These are phyloP conservation scores for Neocucurbitaria cava DNA, from an alignment of 2,329 filamentous ascomycete species.

Conservation along the genomic window DNA sequence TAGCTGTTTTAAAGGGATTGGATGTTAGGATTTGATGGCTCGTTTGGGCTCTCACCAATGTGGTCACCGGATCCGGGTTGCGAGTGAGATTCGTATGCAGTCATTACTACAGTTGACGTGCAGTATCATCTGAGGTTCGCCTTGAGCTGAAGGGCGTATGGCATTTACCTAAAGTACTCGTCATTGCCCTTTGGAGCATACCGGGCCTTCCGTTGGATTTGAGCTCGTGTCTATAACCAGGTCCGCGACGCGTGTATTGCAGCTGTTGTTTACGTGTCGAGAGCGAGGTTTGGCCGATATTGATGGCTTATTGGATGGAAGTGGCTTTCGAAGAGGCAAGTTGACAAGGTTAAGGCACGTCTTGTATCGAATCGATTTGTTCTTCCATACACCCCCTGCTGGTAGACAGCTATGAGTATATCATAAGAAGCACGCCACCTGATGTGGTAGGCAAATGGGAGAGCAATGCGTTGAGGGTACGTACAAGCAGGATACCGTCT, in stretches of 20 bases:
- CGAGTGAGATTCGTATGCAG: neutral
- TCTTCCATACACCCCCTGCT: neutral
- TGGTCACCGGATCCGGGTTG: neutral
- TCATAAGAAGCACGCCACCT: neutral
- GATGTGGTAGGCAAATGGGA: neutral
- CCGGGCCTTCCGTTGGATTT: neutral
- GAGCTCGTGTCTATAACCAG: neutral
- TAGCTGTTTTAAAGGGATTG: neutral
- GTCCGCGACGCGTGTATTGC: neutral
- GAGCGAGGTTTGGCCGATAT: neutral
- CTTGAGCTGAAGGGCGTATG: neutral
- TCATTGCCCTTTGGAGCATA: neutral
- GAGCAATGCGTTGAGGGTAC: neutral
- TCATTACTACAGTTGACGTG: neutral
- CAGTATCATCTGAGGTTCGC: neutral
- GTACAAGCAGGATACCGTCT: neutral
- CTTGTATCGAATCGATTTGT: neutral
- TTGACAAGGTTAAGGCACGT: neutral
- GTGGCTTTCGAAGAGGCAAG: neutral
- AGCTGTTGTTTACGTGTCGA: neutral
- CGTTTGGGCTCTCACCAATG: neutral
- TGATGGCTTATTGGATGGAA: neutral
- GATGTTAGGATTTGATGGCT: neutral
- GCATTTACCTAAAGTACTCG: neutral
- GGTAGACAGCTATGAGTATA: neutral